Evolutionary conservation across 768 basidiomycete genomes (phyloP).

Genomic region (Suillus subaureus): DNA sequence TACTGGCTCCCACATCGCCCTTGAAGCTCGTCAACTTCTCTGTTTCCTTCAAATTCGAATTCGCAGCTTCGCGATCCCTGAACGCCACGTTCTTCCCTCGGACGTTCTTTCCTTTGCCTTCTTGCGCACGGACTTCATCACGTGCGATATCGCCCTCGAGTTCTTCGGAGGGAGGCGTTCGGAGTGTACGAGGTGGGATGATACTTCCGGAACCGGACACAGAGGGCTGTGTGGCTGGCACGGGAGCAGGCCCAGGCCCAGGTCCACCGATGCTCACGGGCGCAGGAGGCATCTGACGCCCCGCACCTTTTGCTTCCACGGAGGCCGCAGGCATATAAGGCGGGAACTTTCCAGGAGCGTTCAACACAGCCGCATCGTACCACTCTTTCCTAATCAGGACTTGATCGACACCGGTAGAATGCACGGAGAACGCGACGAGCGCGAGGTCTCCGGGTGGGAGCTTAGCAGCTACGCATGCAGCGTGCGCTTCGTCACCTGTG

Average conservation of each 20-base stretch:
- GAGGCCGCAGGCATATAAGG: constrained; percentile 31
- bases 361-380: constrained; percentile 69
- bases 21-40: constrained; percentile 25
- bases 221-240: constrained; percentile 14
- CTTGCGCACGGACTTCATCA: constrained; percentile 56
- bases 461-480: constrained; percentile 83
- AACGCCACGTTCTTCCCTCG: constrained; percentile 63
- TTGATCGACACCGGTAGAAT: constrained; percentile 87
- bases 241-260: constrained; percentile 24
- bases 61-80: constrained; percentile 47
- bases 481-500: constrained; percentile 78
- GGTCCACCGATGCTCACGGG: constrained; percentile 29
- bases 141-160: constrained; percentile 63
- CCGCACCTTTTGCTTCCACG: constrained; percentile 23
- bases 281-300: constrained; percentile 31
- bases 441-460: constrained; percentile 75
- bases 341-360: constrained; percentile 66
- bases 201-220: constrained; percentile 10
- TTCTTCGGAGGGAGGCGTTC: constrained; percentile 78
- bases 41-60: constrained; percentile 18
- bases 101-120: constrained; percentile 51
- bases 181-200: constrained; percentile 46
- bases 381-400: constrained; percentile 85
- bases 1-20: constrained; percentile 35
- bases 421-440: constrained; percentile 86